Conservation (phyloP, 345 rosid genomes). For the Eutrema japonicum region DNA sequence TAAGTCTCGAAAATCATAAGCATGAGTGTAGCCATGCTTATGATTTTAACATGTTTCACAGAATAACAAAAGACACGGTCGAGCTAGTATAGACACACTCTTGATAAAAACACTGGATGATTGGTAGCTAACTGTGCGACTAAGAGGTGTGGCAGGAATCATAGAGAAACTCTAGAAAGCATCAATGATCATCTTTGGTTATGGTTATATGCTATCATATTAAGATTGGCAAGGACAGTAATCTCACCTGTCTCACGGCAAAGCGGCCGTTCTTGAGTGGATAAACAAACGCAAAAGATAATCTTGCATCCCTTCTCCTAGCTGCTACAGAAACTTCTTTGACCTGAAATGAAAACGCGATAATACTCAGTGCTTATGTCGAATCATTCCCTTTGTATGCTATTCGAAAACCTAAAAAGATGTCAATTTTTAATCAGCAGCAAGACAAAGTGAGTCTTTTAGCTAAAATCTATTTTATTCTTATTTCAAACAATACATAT, state of each 20-base stretch:
- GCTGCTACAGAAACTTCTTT: slow-evolving; percentile 93
- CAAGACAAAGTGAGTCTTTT: neutral
- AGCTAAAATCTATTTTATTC: neutral
- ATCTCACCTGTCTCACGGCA: slow-evolving; percentile 67
- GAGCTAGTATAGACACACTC: neutral
- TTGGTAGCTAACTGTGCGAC: neutral
- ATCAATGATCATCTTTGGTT: neutral
- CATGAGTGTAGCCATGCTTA: neutral
- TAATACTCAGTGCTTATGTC: slow-evolving; percentile 2
- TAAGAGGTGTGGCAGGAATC: neutral
- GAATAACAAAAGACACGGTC: slow-evolving; percentile 11
- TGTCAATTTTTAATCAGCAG: neutral
- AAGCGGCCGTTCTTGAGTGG: slow-evolving; percentile 81
- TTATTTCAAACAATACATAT: neutral
- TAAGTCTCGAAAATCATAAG: neutral
- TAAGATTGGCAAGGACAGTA: slow-evolving; percentile 10
- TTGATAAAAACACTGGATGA: neutral
- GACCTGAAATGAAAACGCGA: slow-evolving; percentile 51
- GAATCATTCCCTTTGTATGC: neutral
- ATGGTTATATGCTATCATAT: neutral
- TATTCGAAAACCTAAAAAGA: neutral
- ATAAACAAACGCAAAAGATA: slow-evolving; percentile 92
- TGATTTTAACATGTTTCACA: neutral
- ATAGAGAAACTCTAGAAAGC: slow-evolving; percentile 3
- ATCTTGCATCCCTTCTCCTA: slow-evolving; percentile 85